These are phyloP conservation scores for Phylloboletellus chloephorus DNA, from an alignment of 1,284 basidiomycete genomes.

Conservation along the genomic window DNA sequence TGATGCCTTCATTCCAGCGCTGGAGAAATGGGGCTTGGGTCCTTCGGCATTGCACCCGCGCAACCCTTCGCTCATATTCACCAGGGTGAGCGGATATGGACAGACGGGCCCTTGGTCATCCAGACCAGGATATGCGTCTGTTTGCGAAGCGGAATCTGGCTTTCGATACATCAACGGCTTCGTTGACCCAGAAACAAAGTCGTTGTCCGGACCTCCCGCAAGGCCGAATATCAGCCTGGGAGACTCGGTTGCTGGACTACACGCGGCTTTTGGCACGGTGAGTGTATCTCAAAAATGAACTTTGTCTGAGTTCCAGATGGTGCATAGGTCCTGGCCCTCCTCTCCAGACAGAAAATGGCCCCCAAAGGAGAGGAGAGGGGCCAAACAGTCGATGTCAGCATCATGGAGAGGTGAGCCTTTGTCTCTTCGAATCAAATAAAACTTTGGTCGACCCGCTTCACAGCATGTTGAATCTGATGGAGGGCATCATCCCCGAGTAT, in stretches of 20 bases:
- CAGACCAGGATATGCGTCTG: slow-evolving; percentile 64
- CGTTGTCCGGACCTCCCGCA: slow-evolving; percentile 55
- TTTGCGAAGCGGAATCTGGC: slow-evolving; percentile 69
- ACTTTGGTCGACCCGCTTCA: background rate
- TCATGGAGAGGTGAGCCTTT: slow-evolving; percentile 54
- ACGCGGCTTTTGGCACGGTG: slow-evolving; percentile 69
- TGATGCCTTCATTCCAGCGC: slow-evolving; percentile 35
- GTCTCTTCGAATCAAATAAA: background rate
- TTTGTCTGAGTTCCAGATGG: background rate
- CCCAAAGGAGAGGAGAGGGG: slow-evolving; percentile 39
- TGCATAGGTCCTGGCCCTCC: slow-evolving; percentile 63
- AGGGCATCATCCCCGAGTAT: slow-evolving; percentile 70
- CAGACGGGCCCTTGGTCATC: slow-evolving; percentile 69
- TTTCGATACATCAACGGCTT: slow-evolving; percentile 69
- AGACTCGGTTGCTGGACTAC: slow-evolving; percentile 64
- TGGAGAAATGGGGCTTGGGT: slow-evolving; percentile 65
- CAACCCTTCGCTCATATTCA: slow-evolving; percentile 64
- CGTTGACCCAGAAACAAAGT: slow-evolving; percentile 48
- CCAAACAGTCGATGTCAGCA: slow-evolving; percentile 67
- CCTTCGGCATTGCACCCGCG: slow-evolving; percentile 49
- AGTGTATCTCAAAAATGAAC: slow-evolving; percentile 15
- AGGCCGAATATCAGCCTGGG: slow-evolving; percentile 67
- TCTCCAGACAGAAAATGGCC: slow-evolving; percentile 43
- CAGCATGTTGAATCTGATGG: slow-evolving; percentile 69
- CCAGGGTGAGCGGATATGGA: slow-evolving; percentile 68